Conservation (phyloP, 2,329 filamentous ascomycete species). For the Neopestalotiopsis sp. region DNA sequence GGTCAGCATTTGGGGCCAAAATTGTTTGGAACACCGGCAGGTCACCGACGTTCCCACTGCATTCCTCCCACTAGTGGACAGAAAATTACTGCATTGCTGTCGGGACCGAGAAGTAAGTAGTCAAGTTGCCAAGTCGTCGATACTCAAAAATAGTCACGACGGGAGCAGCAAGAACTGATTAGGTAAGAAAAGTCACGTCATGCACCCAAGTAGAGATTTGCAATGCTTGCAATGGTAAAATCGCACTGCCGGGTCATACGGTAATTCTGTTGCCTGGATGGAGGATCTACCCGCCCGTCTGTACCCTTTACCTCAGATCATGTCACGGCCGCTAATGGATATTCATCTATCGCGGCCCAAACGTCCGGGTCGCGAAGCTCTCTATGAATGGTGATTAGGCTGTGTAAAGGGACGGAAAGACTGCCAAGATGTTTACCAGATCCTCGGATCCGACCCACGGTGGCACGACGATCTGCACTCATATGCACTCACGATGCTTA, state of each 20-base stretch:
- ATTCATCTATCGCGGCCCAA: not conserved
- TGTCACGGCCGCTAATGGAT: not conserved
- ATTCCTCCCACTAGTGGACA: slow-evolving; percentile 15
- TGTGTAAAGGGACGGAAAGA: not conserved
- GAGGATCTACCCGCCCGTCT: not conserved
- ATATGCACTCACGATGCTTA: not conserved
- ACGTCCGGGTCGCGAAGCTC: not conserved
- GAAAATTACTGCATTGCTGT: not conserved
- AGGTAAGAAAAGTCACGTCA: not conserved
- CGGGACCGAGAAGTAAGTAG: not conserved
- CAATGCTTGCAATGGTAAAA: not conserved
- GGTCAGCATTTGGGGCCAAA: not conserved
- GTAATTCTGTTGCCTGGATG: not conserved
- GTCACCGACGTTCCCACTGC: not conserved
- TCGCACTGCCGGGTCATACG: not conserved
- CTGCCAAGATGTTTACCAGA: not conserved
- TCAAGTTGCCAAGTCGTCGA: not conserved
- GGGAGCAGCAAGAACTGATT: too few species aligned
- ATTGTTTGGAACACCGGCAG: not conserved
- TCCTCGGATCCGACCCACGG: not conserved
- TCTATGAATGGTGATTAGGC: not conserved
- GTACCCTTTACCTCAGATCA: not conserved
- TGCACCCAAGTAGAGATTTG: not conserved
- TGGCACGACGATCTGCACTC: not conserved
- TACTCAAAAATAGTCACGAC: not conserved